These are phyloP conservation scores for Coemansia sp. DNA, from an alignment of 192 early-diverging fungal species.

Conservation along the genomic window DNA sequence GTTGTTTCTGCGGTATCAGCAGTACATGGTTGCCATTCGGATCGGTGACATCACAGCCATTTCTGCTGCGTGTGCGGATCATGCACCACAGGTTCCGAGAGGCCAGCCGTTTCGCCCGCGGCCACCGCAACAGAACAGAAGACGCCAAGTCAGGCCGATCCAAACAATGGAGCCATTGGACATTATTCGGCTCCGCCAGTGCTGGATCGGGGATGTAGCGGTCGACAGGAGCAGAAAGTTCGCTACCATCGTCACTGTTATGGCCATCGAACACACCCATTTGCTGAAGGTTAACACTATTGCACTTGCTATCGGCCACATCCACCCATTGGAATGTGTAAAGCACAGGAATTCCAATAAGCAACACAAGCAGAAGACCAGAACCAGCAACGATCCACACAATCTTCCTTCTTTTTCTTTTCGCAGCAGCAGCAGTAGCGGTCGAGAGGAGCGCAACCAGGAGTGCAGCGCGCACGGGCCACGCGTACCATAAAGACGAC, in stretches of 20 bases:
- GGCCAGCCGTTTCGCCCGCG: slow-evolving; percentile 15
- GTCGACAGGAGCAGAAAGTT: not conserved
- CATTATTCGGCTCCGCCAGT: not conserved
- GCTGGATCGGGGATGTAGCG: too few species aligned
- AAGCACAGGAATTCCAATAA: slow-evolving; percentile 13
- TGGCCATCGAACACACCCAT: too few species aligned
- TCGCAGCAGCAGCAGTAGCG: slow-evolving; percentile 3
- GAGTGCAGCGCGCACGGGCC: slow-evolving; percentile 9
- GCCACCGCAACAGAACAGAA: slow-evolving; percentile 24
- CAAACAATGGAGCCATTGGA: too few species aligned
- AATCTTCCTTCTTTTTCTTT: not conserved
- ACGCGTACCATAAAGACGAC: slow-evolving; percentile 13
- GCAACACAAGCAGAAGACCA: not conserved
- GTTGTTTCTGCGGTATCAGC: not conserved
- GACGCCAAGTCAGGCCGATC: not conserved
- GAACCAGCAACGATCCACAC: not conserved
- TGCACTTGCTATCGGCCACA: not conserved
- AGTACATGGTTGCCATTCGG: not conserved
- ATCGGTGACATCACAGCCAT: not conserved
- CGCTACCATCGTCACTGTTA: not conserved
- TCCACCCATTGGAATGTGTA: not conserved
- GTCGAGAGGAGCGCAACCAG: slow-evolving; percentile 1
- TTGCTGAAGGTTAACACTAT: too few species aligned
- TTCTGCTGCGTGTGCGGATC: not conserved
- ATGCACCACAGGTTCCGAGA: not conserved